A percentile compares a stretch with the other conserved stretches of the same genome.
Conservation (phyloP, 768 basidiomycete species). For the Cystobasidium tubakii region DNA sequence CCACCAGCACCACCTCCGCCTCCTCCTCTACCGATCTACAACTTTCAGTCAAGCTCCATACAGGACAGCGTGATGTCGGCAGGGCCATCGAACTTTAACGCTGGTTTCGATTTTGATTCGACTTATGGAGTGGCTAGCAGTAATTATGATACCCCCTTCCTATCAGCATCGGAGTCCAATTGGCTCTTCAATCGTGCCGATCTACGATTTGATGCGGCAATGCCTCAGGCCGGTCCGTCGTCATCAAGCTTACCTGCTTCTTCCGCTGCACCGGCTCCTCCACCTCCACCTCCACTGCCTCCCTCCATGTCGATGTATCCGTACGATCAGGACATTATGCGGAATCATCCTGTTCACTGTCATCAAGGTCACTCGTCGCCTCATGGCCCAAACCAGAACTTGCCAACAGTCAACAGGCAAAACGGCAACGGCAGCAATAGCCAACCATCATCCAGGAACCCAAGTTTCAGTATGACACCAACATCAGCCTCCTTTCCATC, state of each 20-base stretch:
- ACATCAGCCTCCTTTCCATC: background rate
- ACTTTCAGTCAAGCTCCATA: background rate
- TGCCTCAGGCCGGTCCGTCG: background rate
- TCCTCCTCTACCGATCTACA: background rate
- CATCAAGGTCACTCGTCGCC: background rate
- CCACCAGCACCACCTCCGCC: background rate
- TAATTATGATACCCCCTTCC: slow-evolving; percentile 18
- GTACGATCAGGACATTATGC: background rate
- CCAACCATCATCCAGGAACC: background rate
- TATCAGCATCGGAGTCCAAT: slow-evolving; percentile 1
- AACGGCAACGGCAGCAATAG: background rate
- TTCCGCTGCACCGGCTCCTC: background rate
- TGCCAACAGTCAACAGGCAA: background rate
- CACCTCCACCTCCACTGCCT: background rate
- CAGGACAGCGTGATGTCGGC: background rate
- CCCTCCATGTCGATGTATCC: background rate
- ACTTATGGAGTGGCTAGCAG: slow-evolving; percentile 1
- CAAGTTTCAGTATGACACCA: background rate
- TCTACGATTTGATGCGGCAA: background rate
- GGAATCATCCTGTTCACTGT: background rate
- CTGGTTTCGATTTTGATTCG: background rate
- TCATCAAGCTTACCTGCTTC: background rate
- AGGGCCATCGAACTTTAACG: slow-evolving; percentile 1
- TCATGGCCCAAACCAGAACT: background rate
- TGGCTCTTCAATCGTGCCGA: slow-evolving; percentile 29